Evolutionary conservation across 2,329 filamentous ascomycete species (phyloP).

Genomic region (Fusarium xyrophilum): DNA sequence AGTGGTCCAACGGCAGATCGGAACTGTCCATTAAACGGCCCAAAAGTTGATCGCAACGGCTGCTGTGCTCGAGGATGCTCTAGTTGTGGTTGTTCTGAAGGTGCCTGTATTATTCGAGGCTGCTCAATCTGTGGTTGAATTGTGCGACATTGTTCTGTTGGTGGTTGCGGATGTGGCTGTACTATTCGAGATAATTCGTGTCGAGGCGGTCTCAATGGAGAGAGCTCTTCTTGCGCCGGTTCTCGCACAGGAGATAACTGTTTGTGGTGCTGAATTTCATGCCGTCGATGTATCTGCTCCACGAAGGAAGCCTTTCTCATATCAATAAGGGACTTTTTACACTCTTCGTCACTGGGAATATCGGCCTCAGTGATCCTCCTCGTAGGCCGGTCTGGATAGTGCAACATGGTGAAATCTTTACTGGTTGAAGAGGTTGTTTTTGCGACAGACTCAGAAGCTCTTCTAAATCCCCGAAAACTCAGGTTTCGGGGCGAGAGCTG

Average conservation of each 20-base stretch:
- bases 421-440: slow-evolving; percentile 8
- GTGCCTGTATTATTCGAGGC: background rate
- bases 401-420: slow-evolving; percentile 33
- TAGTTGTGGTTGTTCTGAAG: background rate
- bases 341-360: slow-evolving; percentile 38
- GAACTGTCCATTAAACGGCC: slow-evolving; percentile 12
- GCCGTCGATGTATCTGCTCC: slow-evolving; percentile 16
- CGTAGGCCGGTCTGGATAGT: slow-evolving; percentile 36
- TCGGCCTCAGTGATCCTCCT: slow-evolving; percentile 29
- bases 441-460: slow-evolving; percentile 28
- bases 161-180: background rate
- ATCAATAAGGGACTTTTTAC: slow-evolving; percentile 20
- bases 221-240: background rate
- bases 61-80: slow-evolving; percentile 17
- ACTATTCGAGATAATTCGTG: background rate
- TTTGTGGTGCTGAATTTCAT: slow-evolving; percentile 13
- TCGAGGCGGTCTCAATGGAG: background rate
- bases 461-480: slow-evolving; percentile 30
- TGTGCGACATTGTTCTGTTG: background rate
- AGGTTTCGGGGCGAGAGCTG: slow-evolving; percentile 29
- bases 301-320: slow-evolving; percentile 29
- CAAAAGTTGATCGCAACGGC: slow-evolving; percentile 25
- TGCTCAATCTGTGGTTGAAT: background rate
- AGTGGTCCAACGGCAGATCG: slow-evolving; percentile 19
- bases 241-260: slow-evolving; percentile 13